These are phyloP conservation scores for Globisporangium paroecandrum DNA, from an alignment of 352 stramenopile genomes.

Conservation along the genomic window DNA sequence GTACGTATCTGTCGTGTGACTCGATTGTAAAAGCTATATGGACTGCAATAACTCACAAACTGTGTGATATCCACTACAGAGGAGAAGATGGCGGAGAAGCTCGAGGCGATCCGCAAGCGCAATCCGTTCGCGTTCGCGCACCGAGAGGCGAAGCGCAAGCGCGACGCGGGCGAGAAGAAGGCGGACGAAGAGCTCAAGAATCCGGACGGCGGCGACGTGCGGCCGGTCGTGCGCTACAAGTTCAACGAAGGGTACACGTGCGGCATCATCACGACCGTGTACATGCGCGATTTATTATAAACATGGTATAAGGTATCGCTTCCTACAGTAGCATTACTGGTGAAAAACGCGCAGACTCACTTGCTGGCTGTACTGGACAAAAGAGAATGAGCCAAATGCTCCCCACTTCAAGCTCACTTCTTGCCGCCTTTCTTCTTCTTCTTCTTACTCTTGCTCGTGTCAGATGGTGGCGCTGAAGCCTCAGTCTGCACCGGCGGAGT, in stretches of 20 bases:
- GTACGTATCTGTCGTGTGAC: slow-evolving; percentile 25
- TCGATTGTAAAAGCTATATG: too few species aligned
- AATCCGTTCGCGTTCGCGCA: slow-evolving; percentile 82
- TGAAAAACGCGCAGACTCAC: background rate
- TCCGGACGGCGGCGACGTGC: slow-evolving; percentile 17
- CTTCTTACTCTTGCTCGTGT: slow-evolving; percentile 29
- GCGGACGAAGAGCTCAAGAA: slow-evolving; percentile 24
- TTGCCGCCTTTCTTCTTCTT: slow-evolving; percentile 48
- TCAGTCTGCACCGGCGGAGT: background rate
- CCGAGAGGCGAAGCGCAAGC: slow-evolving; percentile 78
- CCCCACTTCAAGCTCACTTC: slow-evolving; percentile 19
- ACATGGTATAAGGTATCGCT: background rate
- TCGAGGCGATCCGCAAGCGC: slow-evolving; percentile 57
- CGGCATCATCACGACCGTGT: slow-evolving; percentile 87
- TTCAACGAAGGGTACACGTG: slow-evolving; percentile 91
- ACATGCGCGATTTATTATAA: slow-evolving; percentile 84
- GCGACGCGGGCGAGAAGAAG: slow-evolving; percentile 40
- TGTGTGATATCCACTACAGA: slow-evolving; percentile 26
- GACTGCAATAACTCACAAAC: too few species aligned
- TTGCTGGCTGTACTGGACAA: background rate
- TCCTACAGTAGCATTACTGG: background rate
- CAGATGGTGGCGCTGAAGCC: background rate
- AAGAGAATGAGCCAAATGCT: background rate
- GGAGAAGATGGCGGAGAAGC: slow-evolving; percentile 52
- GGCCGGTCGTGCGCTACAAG: slow-evolving; percentile 77